Percentiles rank a stretch among this genome's conserved stretches.
Evolutionary conservation across 768 basidiomycete genomes (phyloP).

Genomic region (Macrolepiota dolichaula): DNA sequence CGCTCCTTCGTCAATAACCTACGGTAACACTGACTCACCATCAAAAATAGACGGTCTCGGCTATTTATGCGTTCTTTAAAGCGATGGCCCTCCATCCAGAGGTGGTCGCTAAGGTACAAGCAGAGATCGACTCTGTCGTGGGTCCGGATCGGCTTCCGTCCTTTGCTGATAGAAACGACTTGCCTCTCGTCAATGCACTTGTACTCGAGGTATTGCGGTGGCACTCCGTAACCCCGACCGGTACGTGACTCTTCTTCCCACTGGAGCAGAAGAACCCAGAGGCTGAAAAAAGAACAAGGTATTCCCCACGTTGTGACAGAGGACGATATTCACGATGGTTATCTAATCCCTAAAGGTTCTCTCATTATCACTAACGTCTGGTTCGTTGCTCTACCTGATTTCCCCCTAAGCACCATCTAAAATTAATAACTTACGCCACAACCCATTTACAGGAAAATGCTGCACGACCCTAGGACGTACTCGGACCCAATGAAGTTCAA

Average conservation of each 20-base stretch:
- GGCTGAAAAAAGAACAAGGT: constrained; percentile 14
- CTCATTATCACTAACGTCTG: constrained; percentile 32
- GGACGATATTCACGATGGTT: constrained; percentile 41
- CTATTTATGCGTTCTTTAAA: constrained; percentile 36
- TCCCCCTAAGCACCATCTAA: not conserved
- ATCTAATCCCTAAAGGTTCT: constrained; percentile 40
- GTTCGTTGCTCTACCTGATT: constrained; percentile 13
- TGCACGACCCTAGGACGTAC: constrained; percentile 39
- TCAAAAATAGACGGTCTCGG: constrained; percentile 32
- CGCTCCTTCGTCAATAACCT: too few relatives aligned
- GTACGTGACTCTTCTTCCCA: constrained; percentile 14
- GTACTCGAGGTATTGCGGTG: constrained; percentile 34
- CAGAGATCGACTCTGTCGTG: constrained; percentile 39
- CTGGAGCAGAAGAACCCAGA: constrained; percentile 8
- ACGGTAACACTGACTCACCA: not conserved
- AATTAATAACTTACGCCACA: not conserved
- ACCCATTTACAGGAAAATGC: constrained; percentile 31
- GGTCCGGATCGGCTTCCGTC: constrained; percentile 38
- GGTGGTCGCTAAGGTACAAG: constrained; percentile 33
- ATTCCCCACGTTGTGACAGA: constrained; percentile 40
- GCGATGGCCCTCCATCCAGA: constrained; percentile 37
- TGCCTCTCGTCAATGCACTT: constrained; percentile 40
- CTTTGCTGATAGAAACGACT: constrained; percentile 31
- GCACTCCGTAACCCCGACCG: constrained; percentile 30
- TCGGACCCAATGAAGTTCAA: constrained; percentile 41